Percentiles rank a stretch among this genome's conserved stretches.
phyloP scores from a whole-genome alignment of 2,329 filamentous ascomycete species.

The Colletotrichum magnum region DNA sequence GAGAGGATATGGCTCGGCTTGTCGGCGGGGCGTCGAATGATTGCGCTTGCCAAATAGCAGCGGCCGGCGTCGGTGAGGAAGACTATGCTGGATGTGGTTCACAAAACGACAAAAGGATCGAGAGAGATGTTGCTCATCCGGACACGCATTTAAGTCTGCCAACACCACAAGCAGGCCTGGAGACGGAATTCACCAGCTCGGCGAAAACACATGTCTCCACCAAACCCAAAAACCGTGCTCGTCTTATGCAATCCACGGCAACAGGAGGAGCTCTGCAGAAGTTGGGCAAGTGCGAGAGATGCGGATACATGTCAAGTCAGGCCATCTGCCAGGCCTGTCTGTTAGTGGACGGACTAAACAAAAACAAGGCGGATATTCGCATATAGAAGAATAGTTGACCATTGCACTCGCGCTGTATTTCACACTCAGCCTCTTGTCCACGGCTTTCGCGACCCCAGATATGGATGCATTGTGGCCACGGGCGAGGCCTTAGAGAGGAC shows the following conservation, averaged over 20 bases:
- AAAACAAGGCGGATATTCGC: slow-evolving; percentile 74
- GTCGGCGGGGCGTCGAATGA: slow-evolving; percentile 73
- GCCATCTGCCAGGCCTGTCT: slow-evolving; percentile 93
- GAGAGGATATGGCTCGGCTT: slow-evolving; percentile 95
- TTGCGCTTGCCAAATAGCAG: slow-evolving; percentile 57
- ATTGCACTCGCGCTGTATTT: no score
- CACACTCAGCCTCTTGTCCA: no score
- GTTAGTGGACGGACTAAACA: slow-evolving; percentile 91
- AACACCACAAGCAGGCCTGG: slow-evolving; percentile 71
- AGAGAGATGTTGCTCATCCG: slow-evolving; percentile 86
- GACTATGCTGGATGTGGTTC: slow-evolving; percentile 54
- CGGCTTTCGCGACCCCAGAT: neutral
- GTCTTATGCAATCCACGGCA: neutral
- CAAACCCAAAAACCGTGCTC: neutral
- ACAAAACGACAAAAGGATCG: slow-evolving; percentile 74
- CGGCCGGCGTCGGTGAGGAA: slow-evolving; percentile 60
- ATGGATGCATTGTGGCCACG: neutral
- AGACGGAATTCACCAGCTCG: slow-evolving; percentile 73
- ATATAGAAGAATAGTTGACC: slow-evolving; percentile 55
- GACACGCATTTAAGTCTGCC: slow-evolving; percentile 79
- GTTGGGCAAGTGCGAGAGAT: slow-evolving; percentile 86
- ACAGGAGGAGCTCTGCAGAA: slow-evolving; percentile 67
- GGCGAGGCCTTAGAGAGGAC: neutral
- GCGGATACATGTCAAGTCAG: slow-evolving; percentile 97
- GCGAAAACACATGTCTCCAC: neutral